Conservation (phyloP, 106 monocot species). For the Dendrobium catenatum region DNA sequence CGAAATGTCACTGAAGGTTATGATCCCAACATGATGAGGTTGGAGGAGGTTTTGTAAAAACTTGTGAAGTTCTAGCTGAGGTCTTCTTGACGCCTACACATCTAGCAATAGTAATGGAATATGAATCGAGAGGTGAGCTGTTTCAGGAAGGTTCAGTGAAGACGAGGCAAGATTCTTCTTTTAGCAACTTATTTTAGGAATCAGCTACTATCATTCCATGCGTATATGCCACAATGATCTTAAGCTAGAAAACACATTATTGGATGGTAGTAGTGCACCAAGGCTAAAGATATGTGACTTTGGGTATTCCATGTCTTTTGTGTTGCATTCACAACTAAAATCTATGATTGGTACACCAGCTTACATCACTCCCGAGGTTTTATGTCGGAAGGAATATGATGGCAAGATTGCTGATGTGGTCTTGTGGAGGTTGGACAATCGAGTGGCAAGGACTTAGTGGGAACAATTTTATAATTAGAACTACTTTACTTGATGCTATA, state of each 20-base stretch:
- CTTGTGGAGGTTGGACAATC: conserved; percentile 40
- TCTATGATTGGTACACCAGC: conserved; percentile 80
- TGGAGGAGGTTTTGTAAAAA: too few relatives aligned
- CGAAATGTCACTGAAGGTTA: too few relatives aligned
- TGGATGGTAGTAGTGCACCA: conserved; percentile 66
- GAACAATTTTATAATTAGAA: too few relatives aligned
- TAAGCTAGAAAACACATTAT: conserved; percentile 64
- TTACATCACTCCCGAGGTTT: conserved; percentile 74
- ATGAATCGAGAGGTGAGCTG: conserved; percentile 56
- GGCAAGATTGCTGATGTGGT: conserved; percentile 95
- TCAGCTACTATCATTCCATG: conserved; percentile 86
- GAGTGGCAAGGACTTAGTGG: too few relatives aligned
- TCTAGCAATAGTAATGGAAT: conserved; percentile 57
- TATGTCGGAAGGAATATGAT: conserved; percentile 72
- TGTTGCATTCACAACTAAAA: conserved; percentile 81
- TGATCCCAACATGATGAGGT: too few relatives aligned
- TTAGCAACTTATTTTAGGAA: conserved; percentile 77
- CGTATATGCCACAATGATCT: conserved; percentile 81
- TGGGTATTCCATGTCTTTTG: conserved; percentile 73
- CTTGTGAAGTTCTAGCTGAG: conserved; percentile 1
- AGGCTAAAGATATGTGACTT: conserved; percentile 82
- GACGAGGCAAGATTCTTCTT: conserved; percentile 74
- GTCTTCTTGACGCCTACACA: conserved; percentile 44
- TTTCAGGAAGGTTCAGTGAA: conserved; percentile 54
- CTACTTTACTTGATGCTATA: too few relatives aligned